Evolutionary conservation across 805 yeast species (phyloP).

Genomic region (Cyberlindnera nakhonratchasimensis): DNA sequence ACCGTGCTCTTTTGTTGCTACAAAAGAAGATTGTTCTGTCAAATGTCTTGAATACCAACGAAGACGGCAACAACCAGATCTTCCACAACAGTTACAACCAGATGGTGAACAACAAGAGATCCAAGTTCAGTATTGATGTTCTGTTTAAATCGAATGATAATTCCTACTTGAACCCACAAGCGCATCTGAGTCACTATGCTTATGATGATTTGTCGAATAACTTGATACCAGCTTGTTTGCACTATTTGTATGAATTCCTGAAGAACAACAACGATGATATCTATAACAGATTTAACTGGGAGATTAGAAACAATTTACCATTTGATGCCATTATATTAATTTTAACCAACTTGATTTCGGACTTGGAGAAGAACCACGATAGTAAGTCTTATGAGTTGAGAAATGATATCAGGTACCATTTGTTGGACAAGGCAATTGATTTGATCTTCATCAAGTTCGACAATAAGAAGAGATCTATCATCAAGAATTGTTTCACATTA

Average conservation of each 20-base stretch:
- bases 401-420: conserved; percentile 31
- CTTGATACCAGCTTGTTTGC: conserved; percentile 53
- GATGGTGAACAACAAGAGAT: conserved; percentile 27
- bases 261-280: conserved; percentile 44
- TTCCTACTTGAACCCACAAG: conserved; percentile 13
- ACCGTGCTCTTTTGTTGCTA: conserved; percentile 44
- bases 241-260: conserved; percentile 52
- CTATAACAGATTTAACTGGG: conserved; percentile 58
- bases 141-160: conserved; percentile 16
- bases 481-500: conserved; percentile 32
- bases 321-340: conserved; percentile 53
- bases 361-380: conserved; percentile 36
- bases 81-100: conserved; percentile 29
- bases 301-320: conserved; percentile 56
- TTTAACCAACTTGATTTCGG: conserved; percentile 50
- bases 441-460: conserved; percentile 32
- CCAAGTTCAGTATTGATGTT: conserved; percentile 26
- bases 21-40: conserved; percentile 36
- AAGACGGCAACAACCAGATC: conserved; percentile 25
- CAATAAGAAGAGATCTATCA: conserved; percentile 32
- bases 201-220: conserved; percentile 51
- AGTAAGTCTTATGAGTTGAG: conserved; percentile 30
- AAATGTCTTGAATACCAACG: conserved; percentile 27
- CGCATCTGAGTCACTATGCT: conserved; percentile 32
- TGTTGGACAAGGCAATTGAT: conserved; percentile 31